A percentile compares a stretch with the other conserved stretches of the same genome.
Evolutionary conservation across 2,329 filamentous ascomycete species (phyloP).

Genomic region (Aspergillus melleus): DNA sequence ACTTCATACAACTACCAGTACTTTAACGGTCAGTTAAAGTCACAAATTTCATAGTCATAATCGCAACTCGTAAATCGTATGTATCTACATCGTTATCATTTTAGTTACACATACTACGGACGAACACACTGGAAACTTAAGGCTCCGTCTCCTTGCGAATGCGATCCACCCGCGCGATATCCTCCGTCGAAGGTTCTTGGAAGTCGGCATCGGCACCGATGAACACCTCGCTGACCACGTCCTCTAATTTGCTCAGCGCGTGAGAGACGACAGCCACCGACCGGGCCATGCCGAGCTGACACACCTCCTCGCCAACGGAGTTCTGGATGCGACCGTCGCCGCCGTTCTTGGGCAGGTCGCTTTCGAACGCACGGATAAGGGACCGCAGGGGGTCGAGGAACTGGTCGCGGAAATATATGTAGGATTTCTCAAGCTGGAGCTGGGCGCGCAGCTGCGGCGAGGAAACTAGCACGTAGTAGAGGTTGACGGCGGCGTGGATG

Average conservation of each 20-base stretch:
- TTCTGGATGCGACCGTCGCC: constrained; percentile 38
- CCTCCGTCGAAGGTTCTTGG: constrained; percentile 28
- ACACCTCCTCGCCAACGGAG: constrained; percentile 37
- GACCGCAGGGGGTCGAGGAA: constrained; percentile 36
- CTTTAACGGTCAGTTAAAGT: too few species aligned
- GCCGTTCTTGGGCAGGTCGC: constrained; percentile 33
- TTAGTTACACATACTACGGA: background rate
- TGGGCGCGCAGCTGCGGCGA: constrained; percentile 49
- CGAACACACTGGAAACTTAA: background rate
- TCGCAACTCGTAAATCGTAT: background rate
- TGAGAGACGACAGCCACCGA: constrained; percentile 36
- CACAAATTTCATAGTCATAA: background rate
- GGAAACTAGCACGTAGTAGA: constrained; percentile 58
- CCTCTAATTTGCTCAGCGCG: constrained; percentile 37
- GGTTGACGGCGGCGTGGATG: constrained; percentile 57
- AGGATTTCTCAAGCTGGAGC: constrained; percentile 46
- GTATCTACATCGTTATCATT: background rate
- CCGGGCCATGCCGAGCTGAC: constrained; percentile 34
- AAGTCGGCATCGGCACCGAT: constrained; percentile 28
- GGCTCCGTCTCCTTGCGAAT: constrained; percentile 28
- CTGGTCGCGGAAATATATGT: constrained; percentile 32
- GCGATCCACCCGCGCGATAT: constrained; percentile 27
- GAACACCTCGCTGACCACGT: constrained; percentile 30
- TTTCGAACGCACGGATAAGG: constrained; percentile 32
- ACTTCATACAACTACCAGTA: too few species aligned